Percentiles rank a stretch among this genome's conserved stretches.
These are phyloP conservation scores for Tetrahymena thermophila DNA, from an alignment of 73 alveolate species.

Conservation along the genomic window DNA sequence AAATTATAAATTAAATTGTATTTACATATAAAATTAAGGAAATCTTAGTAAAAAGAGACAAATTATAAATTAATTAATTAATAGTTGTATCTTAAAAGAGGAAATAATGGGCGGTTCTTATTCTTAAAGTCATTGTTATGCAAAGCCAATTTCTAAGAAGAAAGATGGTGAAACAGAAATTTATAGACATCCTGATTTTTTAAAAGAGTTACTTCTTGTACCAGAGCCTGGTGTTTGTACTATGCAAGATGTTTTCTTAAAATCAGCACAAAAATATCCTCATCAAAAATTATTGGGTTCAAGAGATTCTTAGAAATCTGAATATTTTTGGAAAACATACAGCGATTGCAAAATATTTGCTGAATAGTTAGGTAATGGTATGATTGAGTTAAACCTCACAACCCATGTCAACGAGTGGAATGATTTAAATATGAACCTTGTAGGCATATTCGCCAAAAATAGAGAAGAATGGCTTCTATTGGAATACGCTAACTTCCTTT, in stretches of 20 bases:
- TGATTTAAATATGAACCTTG: neutral
- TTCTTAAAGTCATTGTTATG: conserved; percentile 9
- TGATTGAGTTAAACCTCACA: neutral
- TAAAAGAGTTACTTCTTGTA: conserved; percentile 10
- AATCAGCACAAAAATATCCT: neutral
- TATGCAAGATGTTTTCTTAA: neutral
- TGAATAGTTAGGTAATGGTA: conserved; percentile 6
- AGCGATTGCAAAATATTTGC: neutral
- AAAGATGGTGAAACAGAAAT: conserved; percentile 60
- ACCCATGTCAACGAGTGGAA: conserved; percentile 17
- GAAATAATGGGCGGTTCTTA: neutral
- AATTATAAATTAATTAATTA: neutral
- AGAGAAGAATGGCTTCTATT: conserved; percentile 66
- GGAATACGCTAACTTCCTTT: conserved; percentile 44
- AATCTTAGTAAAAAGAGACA: neutral
- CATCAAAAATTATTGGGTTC: neutral
- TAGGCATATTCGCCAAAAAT: conserved; percentile 68
- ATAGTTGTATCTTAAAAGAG: neutral
- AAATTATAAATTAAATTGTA: neutral
- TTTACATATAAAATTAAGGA: neutral
- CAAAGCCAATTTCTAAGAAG: conserved; percentile 50
- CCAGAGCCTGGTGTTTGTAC: conserved; percentile 16
- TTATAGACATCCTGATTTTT: conserved; percentile 53
- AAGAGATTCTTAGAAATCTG: neutral
- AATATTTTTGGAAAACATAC: neutral